Base-by-base conservation (phyloP, 2,329 filamentous ascomycete genomes). In the Aspergillus persii region DNA sequence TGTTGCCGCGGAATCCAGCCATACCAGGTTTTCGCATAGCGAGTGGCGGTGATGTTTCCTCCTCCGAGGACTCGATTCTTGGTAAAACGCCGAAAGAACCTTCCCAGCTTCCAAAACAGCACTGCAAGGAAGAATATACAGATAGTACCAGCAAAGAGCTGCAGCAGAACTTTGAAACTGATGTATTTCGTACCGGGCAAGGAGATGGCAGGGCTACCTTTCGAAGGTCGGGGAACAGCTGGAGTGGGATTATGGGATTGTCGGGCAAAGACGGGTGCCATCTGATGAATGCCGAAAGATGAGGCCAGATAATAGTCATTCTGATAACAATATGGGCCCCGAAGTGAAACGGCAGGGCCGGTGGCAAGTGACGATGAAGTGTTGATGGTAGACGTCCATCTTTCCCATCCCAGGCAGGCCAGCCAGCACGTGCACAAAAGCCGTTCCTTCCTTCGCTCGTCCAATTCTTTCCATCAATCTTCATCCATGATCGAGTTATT, bases 21-120 rank as follows among this genome's bases (percentile, higher is more conserved):
- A 58, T 78, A 77, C 76, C 76, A 79, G 11, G 76, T 77, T 47
- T 70, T 75, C 27, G 70, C 71, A 60, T 76, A 77, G 12, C 74
- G 73, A 60, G 67, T 64, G 15, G 65, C 66, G 8, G 68, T 62
- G 3, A 61, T 53, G 59, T 73, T 77, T 27, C 72, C 73, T 54
- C 61, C 63, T 49, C 62, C 55, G 23, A 77, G 53, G 31, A 79
- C 70, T 60, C 66, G 73, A 44, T 69, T 58, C 54, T 67, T 65
- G 7, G 68, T 77, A 53, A 77, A 75, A 2, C 57, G 69, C 54
- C 76, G 75, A 58, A 76, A 60, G 55, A 75, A 72, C 3, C 67
- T 61, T 8, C 75, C 76, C 31, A 71, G 56, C 55, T 75, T 78
- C 76, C 76, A 78, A 54, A 74, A 69, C 5, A 77, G 54, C 18